Conservation (phyloP, 2,329 filamentous ascomycete species). For the Pseudomassariella vexata region DNA sequence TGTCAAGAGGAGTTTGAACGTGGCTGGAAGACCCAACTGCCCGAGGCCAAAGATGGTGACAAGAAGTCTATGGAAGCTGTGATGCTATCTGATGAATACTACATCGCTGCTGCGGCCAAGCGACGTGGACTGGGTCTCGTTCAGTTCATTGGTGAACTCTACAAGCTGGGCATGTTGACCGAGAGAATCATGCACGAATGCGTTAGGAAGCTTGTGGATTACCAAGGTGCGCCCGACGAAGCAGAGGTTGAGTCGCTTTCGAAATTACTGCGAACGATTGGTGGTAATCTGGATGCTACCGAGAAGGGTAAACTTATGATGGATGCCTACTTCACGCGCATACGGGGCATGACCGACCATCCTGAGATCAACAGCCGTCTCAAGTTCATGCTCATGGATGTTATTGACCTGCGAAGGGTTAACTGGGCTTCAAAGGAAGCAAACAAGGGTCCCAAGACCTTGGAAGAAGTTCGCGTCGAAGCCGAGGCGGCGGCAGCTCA, state of each 20-base stretch:
- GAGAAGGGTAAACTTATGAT: constrained; percentile 84
- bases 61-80: constrained; percentile 63
- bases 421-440: constrained; percentile 83
- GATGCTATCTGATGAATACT: constrained; percentile 95
- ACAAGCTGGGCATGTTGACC: constrained; percentile 97
- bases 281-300: constrained; percentile 74
- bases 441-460: constrained; percentile 95
- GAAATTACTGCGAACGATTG: constrained; percentile 88
- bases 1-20: constrained; percentile 99
- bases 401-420: constrained; percentile 73
- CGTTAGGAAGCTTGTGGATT: constrained; percentile 94
- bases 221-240: constrained; percentile 87
- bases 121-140: constrained; percentile 95
- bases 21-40: constrained; percentile 88
- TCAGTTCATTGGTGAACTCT: constrained; percentile 98
- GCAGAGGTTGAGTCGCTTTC: constrained; percentile 93
- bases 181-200: constrained; percentile 99
- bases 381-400: constrained; percentile 94
- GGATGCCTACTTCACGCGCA: constrained; percentile 89
- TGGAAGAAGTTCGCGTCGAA: constrained; percentile 83
- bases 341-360: constrained; percentile 73
- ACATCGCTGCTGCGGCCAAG: constrained; percentile 87
- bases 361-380: constrained; percentile 80
- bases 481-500: constrained; percentile 71
- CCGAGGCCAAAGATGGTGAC: constrained; percentile 64